A percentile compares a stretch with the other conserved stretches of the same genome.
Conservation (phyloP, 805 yeast species). For the Barnettozyma californica region DNA sequence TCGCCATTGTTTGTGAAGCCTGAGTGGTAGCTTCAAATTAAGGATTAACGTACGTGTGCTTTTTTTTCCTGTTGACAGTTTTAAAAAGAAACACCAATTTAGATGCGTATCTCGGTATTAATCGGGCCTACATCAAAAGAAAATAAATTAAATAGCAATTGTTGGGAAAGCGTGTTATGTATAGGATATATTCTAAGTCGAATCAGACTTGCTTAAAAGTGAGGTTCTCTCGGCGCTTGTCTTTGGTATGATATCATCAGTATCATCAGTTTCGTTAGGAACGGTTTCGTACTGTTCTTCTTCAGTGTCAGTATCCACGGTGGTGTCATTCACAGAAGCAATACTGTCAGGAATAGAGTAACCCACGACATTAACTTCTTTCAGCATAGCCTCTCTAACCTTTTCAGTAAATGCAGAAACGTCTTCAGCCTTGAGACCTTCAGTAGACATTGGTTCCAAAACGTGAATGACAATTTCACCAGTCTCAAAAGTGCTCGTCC, state of each 20-base stretch:
- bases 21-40: too few species aligned
- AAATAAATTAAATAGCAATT: too few species aligned
- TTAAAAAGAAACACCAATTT: not conserved
- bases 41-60: not conserved
- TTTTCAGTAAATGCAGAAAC: conserved; percentile 53
- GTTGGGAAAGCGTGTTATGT: not conserved
- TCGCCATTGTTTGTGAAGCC: conserved; percentile 5
- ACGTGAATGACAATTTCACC: conserved; percentile 80
- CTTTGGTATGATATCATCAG: conserved; percentile 6
- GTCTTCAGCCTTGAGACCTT: conserved; percentile 63
- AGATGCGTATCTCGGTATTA: not conserved
- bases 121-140: not conserved
- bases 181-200: conserved; percentile 1
- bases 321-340: conserved; percentile 1
- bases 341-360: conserved; percentile 31
- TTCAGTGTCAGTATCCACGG: conserved; percentile 13
- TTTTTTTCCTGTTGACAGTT: not conserved
- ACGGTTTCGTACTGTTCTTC: conserved; percentile 18
- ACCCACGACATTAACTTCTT: conserved; percentile 32
- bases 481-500: conserved; percentile 55
- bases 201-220: conserved; percentile 17
- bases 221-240: conserved; percentile 21
- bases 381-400: conserved; percentile 55
- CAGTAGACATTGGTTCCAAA: conserved; percentile 74
- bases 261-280: conserved; percentile 18